Evolutionary conservation across 805 yeast genomes (phyloP), one percentile per base, ranked within the genome.

Genomic region (Ogataea wickerhamii): DNA sequence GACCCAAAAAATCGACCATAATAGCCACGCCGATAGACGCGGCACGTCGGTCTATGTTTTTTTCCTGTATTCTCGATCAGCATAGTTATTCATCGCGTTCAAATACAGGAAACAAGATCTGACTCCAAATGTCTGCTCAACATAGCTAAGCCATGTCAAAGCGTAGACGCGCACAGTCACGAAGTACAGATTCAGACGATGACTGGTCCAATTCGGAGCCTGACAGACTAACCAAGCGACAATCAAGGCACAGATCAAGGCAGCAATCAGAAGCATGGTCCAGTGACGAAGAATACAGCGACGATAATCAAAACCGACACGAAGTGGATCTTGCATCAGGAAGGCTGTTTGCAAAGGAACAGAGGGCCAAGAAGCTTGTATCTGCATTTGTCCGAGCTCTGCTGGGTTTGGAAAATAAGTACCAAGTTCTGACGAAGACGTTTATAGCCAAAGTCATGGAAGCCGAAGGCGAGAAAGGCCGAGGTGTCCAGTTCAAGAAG

Each of bases 361-460:
- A 47, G 27, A 32, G 43, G 14, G 35, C 45, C 14, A 41, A 34
- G n/a, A 58, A 55, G 34, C 36, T 56, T n/a, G 47, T 53, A 1
- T 38, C 40, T 5, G 52, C 58, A 6, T 50, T 58, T 21, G 57
- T 55, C 2, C 40, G 62, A n/a, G 48, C 55, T 0, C 18, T 59
- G 5, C 18, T 62, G 4, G 63, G 59, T 3, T 28, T 54, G 11
- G 62, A 62, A 20, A 49, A 46, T 38, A 56, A 39, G 24, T 39
- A 47, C 21, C 63, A 60, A 38, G 39, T 51, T 0, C 32, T 62
- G n/a, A 59, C 52, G 7, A 56, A 52, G 31, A 47, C 43, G 6
- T 39, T 45, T 18, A 45, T 62, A 6, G 21, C 56, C 7, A 61
- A 58, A 32, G 35, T 59, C 3, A 38, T 53, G 37, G 65, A 58